Conservation (phyloP, 2,329 filamentous ascomycete species). For the Neurospora crassa region DNA sequence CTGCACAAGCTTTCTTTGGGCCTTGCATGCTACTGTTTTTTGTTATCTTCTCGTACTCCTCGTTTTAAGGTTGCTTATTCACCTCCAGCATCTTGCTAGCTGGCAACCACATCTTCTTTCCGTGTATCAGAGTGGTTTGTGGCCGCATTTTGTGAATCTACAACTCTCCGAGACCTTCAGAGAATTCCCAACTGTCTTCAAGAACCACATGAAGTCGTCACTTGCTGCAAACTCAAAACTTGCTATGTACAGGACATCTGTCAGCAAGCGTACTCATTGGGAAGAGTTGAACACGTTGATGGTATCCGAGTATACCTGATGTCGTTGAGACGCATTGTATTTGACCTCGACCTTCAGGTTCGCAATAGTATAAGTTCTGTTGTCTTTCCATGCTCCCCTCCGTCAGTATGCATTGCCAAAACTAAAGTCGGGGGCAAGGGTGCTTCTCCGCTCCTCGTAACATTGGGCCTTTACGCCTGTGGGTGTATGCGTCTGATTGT, state of each 20-base stretch:
- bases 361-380: background rate
- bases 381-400: background rate
- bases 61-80: background rate
- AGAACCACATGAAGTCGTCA: background rate
- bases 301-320: background rate
- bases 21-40: constrained; percentile 2
- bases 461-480: background rate
- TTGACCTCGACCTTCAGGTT: background rate
- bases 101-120: background rate
- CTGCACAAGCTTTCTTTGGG: background rate
- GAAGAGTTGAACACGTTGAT: background rate
- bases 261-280: background rate
- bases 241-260: background rate
- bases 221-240: background rate
- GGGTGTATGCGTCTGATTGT: background rate
- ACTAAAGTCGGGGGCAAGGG: background rate
- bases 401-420: background rate
- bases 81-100: background rate
- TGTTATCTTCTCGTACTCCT: background rate
- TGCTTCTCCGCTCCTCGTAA: background rate
- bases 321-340: background rate
- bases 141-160: background rate
- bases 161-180: background rate
- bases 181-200: background rate
- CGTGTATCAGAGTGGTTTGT: background rate